Evolutionary conservation across 2,329 filamentous ascomycete species (phyloP), one percentile per base, ranked within the genome.

Genomic region (Scytalidium lignicola): DNA sequence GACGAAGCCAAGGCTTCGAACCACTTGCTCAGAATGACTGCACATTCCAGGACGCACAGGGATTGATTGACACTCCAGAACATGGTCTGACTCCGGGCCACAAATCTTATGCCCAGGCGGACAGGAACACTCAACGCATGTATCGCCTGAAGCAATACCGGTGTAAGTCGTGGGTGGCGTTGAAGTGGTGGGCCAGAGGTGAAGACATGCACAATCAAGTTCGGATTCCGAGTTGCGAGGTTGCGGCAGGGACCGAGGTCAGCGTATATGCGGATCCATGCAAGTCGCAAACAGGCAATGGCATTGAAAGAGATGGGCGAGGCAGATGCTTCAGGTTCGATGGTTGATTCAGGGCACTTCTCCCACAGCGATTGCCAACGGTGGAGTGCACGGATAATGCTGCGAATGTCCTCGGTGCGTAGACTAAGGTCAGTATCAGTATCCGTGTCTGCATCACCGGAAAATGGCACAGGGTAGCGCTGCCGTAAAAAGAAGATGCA

Each of bases 111-210:
- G 0, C 80, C 80, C 13, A 75, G 72, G 61, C 83, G 84, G 51
- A 85, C 79, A 20, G 84, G 69, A 70, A 86, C 82, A 3, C 82
- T 83, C 29, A 88, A 68, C 0, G 84, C 83, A 60, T 87, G 84
- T 22, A 84, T 79, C 1, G 82, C 80, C 58, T 88, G 84, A 22
- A 85, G 75, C 0, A 87, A 77, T 1, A 83, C 84, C 42, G 82
- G 72, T 28, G 79, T 81, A 20, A 86, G 72, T 26, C 79, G 76
- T 18, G 76, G 69, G 47, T 77, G 83, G 46, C 84, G 74, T 18
- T 78, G 71, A 9, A 85, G 72, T 22, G 78, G 69, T 0, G 82
- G 80, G 17, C 79, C 78, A 43, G 77, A 74, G 47, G 74, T 74
- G 53, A 88, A 75, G 1, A 80, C 76, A 32, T 74, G 73, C 1